Evolutionary conservation across 192 early-diverging fungal genomes (phyloP), one percentile per base, ranked within the genome.

Genomic region (Chytriomyces sp.): DNA sequence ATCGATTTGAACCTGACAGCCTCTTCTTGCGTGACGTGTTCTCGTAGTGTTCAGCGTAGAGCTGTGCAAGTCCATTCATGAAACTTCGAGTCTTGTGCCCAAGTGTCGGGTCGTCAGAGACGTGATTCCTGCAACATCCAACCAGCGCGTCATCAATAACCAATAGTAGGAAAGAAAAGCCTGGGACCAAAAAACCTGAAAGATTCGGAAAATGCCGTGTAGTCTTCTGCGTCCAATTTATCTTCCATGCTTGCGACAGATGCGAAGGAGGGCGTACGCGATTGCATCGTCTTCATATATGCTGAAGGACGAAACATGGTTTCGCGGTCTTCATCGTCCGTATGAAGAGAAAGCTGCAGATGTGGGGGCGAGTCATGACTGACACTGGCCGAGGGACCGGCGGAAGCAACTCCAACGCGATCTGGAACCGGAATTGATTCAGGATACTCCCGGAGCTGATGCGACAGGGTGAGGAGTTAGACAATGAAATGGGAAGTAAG

Each of bases 31-130:
- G 25, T 22, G 62, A 38, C 14, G 26, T n/a, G 26, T 25, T 39
- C 34, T 64, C 62, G 62, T 64, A 64, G 40, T 64, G 62, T 12
- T 64, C 39, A 26, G 62, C 62, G 30, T 64, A 64, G 26, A 7
- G 12, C 5, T n/a, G 5, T 28, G 62, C 62, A n/a, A 64, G 40
- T 12, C 62, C 62, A 5, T 41, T 64, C 62, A 64, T 64, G n/a
- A 64, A 64, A n/a, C 22, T 17, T 1, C 28, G 10, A 12, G 62
- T 44, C 14, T 28, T 34, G 19, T 22, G 19, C 8, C 34, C 62
- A 7, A 34, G 14, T 3, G 7, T 64, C 6, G 44, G 22, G 44
- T 49, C 44, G 14, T 49, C 44, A 49, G 44, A 49, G 22, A 49
- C 22, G 17, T 22, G 14, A n/a, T 49, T 22, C 3, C 44, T 49